Conservation (phyloP, 2,329 filamentous ascomycete genomes). For the Cytospora leucostoma region DNA sequence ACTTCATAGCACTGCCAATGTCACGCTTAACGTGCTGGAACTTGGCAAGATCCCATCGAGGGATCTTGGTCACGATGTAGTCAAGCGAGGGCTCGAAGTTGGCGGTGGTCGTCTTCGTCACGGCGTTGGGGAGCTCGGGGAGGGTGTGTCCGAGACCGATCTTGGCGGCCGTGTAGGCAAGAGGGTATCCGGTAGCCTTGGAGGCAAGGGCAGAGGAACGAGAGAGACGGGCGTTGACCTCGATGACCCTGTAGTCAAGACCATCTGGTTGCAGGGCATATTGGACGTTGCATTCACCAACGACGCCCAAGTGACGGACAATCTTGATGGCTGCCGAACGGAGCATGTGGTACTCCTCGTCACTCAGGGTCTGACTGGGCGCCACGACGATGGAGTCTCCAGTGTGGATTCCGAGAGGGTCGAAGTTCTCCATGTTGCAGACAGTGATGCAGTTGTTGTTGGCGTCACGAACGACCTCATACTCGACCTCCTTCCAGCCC, state of each 20-base stretch:
- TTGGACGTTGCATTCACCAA: conserved; percentile 99
- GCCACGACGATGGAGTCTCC: conserved; percentile 98
- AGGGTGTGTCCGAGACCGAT: conserved; percentile 95
- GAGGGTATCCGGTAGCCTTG: conserved; percentile 94
- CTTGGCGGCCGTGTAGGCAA: conserved; percentile 97
- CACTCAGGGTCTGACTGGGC: conserved; percentile 92
- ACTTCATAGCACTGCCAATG: conserved; percentile 98
- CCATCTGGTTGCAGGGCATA: conserved; percentile 96
- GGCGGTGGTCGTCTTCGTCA: conserved; percentile 97
- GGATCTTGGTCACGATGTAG: conserved; percentile 98
- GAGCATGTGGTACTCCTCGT: conserved; percentile 99
- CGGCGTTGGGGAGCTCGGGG: conserved; percentile 93
- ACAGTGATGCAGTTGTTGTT: conserved; percentile 99
- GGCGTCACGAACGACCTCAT: conserved; percentile 94
- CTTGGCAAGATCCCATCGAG: conserved; percentile 96
- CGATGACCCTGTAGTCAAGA: conserved; percentile 97
- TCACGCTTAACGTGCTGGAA: conserved; percentile 98
- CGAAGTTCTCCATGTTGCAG: conserved; percentile 99
- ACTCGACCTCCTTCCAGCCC: conserved; percentile 99
- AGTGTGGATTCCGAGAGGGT: conserved; percentile 95
- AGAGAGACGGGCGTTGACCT: conserved; percentile 95
- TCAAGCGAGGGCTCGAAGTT: conserved; percentile 98
- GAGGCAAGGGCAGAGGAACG: conserved; percentile 93
- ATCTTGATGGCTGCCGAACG: conserved; percentile 96
- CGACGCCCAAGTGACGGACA: conserved; percentile 93